phyloP scores from a whole-genome alignment of 192 early-diverging fungal species.

The Entomortierella beljakovae region DNA sequence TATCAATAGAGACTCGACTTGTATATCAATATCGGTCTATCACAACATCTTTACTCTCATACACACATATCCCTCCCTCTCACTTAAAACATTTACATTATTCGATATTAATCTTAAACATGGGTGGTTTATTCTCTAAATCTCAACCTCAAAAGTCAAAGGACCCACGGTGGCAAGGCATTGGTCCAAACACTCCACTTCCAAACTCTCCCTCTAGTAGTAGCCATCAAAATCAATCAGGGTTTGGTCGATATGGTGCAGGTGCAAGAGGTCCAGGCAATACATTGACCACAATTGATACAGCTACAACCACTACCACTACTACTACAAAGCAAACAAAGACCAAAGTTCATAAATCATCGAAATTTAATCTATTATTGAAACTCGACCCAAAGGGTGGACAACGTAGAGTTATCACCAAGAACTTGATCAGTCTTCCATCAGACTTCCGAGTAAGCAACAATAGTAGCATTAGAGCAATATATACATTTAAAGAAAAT shows the following conservation, averaged over 20 bases:
- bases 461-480: no score
- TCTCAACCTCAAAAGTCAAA: constrained; percentile 34
- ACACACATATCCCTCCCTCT: not conserved
- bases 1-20: no score
- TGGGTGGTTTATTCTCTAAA: constrained; percentile 47
- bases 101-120: constrained; percentile 12
- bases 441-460: constrained; percentile 47
- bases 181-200: constrained; percentile 49
- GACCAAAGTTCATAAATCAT: constrained; percentile 11
- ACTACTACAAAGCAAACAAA: constrained; percentile 2
- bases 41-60: not conserved
- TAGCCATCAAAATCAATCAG: constrained; percentile 1
- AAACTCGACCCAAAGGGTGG: constrained; percentile 47
- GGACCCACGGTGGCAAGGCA: constrained; percentile 50
- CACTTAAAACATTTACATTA: not conserved
- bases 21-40: no score
- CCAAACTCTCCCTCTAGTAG: constrained; percentile 1
- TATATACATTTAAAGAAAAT: not conserved
- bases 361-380: constrained; percentile 38
- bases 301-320: not conserved
- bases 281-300: constrained; percentile 14
- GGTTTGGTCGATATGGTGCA: no score
- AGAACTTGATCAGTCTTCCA: constrained; percentile 45
- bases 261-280: no score
- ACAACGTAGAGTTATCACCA: constrained; percentile 40